Percentiles rank a stretch among this genome's conserved stretches.
Evolutionary conservation across 805 yeast genomes (phyloP).

Genomic region (Millerago galiae): DNA sequence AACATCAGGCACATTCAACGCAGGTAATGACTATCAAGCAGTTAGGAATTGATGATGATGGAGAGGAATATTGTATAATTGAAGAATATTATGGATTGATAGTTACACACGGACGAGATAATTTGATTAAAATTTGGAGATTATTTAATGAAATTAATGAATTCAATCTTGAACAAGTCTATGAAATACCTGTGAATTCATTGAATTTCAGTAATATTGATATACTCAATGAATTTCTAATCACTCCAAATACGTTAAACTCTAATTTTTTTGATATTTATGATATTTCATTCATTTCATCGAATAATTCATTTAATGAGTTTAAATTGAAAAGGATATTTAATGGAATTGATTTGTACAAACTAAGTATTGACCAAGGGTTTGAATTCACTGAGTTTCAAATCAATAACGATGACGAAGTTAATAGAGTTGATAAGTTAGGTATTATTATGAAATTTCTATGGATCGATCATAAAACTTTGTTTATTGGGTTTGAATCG

Average conservation of each 20-base stretch:
- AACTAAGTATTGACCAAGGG: slow-evolving; percentile 9
- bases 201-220: slow-evolving; percentile 68
- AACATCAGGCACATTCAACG: slow-evolving; percentile 56
- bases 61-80: slow-evolving; percentile 16
- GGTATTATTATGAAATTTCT: slow-evolving; percentile 65
- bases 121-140: slow-evolving; percentile 43
- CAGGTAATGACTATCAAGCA: slow-evolving; percentile 45
- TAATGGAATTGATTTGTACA: slow-evolving; percentile 19
- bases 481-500: slow-evolving; percentile 65
- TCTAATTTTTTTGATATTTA: slow-evolving; percentile 65
- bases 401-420: slow-evolving; percentile 7
- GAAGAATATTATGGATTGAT: slow-evolving; percentile 33
- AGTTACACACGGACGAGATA: slow-evolving; percentile 65
- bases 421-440: slow-evolving; percentile 28
- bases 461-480: slow-evolving; percentile 27
- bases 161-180: slow-evolving; percentile 20
- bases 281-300: slow-evolving; percentile 24
- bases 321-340: slow-evolving; percentile 17
- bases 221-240: slow-evolving; percentile 26
- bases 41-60: slow-evolving; percentile 25
- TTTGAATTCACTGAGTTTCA: slow-evolving; percentile 15
- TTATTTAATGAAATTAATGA: slow-evolving; percentile 13
- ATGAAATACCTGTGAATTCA: slow-evolving; percentile 63
- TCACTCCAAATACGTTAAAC: slow-evolving; percentile 59
- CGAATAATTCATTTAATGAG: slow-evolving; percentile 12